These are phyloP conservation scores for Ensete ventricosum DNA, from an alignment of 176 grass and related monocot species.

Conservation along the genomic window DNA sequence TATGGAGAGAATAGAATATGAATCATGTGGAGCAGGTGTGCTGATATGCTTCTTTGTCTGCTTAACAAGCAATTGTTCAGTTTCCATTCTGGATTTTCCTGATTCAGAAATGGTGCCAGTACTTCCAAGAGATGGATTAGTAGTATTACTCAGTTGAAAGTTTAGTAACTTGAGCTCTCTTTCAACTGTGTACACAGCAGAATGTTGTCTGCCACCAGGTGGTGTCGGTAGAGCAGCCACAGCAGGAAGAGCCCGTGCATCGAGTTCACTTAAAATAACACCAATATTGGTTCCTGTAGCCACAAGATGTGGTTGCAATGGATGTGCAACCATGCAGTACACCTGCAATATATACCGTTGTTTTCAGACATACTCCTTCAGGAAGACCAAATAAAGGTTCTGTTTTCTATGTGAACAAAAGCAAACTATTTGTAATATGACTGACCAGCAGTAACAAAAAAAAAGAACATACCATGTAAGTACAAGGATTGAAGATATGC, in stretches of 20 bases:
- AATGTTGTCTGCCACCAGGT: constrained; percentile 69
- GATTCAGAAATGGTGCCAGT: constrained; percentile 39
- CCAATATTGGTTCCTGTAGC: constrained; percentile 98
- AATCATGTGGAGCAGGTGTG: constrained; percentile 93
- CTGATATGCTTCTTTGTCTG: constrained; percentile 92
- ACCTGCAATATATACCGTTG: constrained; percentile 46
- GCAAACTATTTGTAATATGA: no score
- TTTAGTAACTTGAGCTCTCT: constrained; percentile 92
- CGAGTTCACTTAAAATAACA: constrained; percentile 95
- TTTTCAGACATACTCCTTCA: neutral
- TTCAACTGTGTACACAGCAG: constrained; percentile 93
- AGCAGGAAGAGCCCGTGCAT: constrained; percentile 86
- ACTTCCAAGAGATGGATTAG: constrained; percentile 66
- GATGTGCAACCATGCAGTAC: constrained; percentile 98
- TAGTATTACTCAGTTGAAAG: constrained; percentile 80
- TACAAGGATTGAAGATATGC: no score
- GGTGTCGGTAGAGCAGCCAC: constrained; percentile 63
- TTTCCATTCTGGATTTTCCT: constrained; percentile 51
- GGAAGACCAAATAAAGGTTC: neutral
- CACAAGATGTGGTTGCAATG: constrained; percentile 93
- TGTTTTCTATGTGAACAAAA: neutral
- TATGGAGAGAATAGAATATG: constrained; percentile 77
- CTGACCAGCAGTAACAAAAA: no score
- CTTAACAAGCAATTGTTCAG: constrained; percentile 76
- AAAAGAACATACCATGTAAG: no score